Percentiles rank a stretch among this genome's conserved stretches.
phyloP scores from a whole-genome alignment of 2,329 filamentous ascomycete species.

The Exophiala bonariae region DNA sequence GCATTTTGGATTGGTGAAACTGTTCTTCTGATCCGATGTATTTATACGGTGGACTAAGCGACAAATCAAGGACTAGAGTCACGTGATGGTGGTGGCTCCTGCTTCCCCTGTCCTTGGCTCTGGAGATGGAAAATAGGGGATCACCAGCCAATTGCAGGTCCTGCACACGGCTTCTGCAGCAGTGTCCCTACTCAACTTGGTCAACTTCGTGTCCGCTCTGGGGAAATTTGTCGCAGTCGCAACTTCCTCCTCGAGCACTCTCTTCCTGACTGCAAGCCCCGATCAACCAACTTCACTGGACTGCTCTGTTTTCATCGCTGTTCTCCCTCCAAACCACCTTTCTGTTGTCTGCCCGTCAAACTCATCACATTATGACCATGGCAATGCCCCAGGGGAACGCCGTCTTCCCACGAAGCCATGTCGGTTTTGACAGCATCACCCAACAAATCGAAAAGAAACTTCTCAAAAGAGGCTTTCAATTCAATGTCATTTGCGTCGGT shows the following conservation, averaged over 20 bases:
- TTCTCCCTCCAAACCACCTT: neutral
- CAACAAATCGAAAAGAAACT: constrained; percentile 99
- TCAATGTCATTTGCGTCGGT: constrained; percentile 99
- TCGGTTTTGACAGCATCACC: constrained; percentile 99
- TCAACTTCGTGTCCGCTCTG: constrained; percentile 9
- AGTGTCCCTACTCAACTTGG: no score
- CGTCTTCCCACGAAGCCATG: constrained; percentile 91
- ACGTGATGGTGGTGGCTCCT: neutral
- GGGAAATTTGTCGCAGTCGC: constrained; percentile 25
- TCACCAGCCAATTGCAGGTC: neutral
- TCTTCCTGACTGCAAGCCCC: constrained; percentile 1
- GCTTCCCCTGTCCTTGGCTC: constrained; percentile 10
- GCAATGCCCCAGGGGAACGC: constrained; percentile 42
- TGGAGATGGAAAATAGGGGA: constrained; percentile 20
- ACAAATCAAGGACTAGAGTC: neutral
- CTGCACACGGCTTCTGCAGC: constrained; percentile 5
- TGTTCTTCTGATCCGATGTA: no score
- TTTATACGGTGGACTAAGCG: neutral
- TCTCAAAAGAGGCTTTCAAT: constrained; percentile 98
- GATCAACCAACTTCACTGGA: neutral
- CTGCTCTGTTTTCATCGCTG: neutral
- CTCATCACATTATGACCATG: constrained; percentile 22
- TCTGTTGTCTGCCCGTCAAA: constrained; percentile 1
- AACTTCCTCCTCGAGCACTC: constrained; percentile 13
- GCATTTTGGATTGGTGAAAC: no score